Base-by-base conservation (phyloP, 176 grass and related monocot species). In the Neostapfia colusana region DNA sequence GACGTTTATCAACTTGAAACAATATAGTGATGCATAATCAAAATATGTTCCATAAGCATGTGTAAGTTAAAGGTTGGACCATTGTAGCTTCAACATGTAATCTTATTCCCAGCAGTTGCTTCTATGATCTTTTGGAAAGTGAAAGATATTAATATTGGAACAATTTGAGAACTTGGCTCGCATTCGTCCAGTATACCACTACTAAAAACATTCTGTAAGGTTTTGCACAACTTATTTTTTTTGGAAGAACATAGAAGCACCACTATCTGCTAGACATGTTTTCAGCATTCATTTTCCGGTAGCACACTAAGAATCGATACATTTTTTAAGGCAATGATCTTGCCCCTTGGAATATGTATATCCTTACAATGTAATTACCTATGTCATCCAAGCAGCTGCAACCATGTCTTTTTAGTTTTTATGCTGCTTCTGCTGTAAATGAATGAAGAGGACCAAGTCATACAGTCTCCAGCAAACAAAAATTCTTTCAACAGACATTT, bases 101-200 rank as follows among this genome's bases (percentile, higher is more conserved):
- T 16, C 34, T 21, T 67, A 46, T 77, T 73, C 72, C 67, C 41
- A 46, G 62, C 31, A 36, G 25, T 8, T 68, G 40, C 65, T 68
- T 68, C n/a, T 25, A 42, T 67, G 13, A 6, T 46, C 63, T 12
- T 65, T 41, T 41, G 39, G 21, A 25, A 43, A 43, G 21, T 44
- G 31, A 31, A 41, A 1, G 8, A 41, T 9, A 41, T 6, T 44
- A 26, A 46, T 17, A n/a, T 65, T 27, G 41, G 46, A 69, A 23
- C 66, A 69, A 69, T 69, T 69, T 69, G 18, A 17, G n/a, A 12
- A 14, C 24, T 27, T 46, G 13, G 13, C 44, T 27, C 46, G 42
- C 7, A 1, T 17, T 14, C 66, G 27, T 25, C 24, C 7, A 24
- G 13, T 69, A 48, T 16, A 48, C 13, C 43, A 45, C 43, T 45